Evolutionary conservation across 345 rosid genomes (phyloP), one percentile per base, ranked within the genome.

Genomic region (Nephelium lappaceum): DNA sequence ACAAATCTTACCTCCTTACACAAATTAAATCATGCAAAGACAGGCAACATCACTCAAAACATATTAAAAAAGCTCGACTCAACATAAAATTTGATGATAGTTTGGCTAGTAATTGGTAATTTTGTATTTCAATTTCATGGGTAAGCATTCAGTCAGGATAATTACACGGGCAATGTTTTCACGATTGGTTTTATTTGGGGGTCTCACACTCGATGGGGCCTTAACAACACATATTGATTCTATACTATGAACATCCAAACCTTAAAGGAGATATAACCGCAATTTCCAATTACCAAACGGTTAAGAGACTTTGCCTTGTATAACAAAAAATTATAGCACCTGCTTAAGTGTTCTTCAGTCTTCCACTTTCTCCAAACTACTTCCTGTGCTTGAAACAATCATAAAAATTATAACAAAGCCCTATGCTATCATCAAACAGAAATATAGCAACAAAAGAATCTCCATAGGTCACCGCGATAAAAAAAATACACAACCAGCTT

Each of bases 1-100:
- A 58, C 36, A 58, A 69, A 66, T 39, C 55, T 71, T 43, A 39
- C 41, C 38, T 23, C 36, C 36, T 65, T 73, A 21, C 24, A 78
- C 58, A 58, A 7, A 64, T 69, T 5, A 63, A 61, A 38, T 19
- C 42, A 74, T 39, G 10, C 23, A 43, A 49, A 53, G 64, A 53
- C 39, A 36, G 15, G 39, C 42, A 8, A 5, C 5, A 49, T 19
- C 2, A 18, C 38, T 74, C 23, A 4, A 74, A 39, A 31, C 57
- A 73, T 41, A 9, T 14, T 9, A 1, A 23, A 8, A 4, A 10
- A 1, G 18, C 5, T 49, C 67, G 15, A 43, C 43, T 67, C 61
- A n/a, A 2, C 39, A 0, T 14, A 25, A 53, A 51, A 36, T 27
- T 63, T 1, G 31, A 65, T 42, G 18, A 19, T 75, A 45, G 36